Evolutionary conservation across 495 filamentous ascomycete genomes (phyloP).

Genomic region (Apiosordaria backusii): DNA sequence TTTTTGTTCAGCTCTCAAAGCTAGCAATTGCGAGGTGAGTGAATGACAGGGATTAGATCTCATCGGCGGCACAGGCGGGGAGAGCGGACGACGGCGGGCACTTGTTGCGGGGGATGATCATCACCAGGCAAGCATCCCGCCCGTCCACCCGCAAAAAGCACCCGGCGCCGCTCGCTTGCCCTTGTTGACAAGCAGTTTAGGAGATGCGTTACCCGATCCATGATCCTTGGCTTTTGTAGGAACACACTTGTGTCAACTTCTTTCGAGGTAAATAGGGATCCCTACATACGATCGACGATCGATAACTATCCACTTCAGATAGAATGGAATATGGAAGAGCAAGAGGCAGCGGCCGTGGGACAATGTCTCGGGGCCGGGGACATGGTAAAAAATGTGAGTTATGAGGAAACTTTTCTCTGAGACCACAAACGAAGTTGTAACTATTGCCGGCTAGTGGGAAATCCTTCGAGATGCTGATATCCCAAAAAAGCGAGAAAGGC

Average conservation of each 20-base stretch:
- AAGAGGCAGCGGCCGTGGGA: neutral
- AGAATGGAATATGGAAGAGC: neutral
- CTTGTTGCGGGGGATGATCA: neutral
- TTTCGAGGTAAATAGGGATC: neutral
- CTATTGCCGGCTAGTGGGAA: neutral
- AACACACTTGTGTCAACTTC: neutral
- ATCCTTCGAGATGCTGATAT: neutral
- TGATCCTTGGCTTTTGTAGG: neutral
- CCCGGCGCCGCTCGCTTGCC: neutral
- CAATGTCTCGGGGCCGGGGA: conserved; percentile 1
- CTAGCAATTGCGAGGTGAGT: neutral
- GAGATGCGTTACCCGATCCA: neutral
- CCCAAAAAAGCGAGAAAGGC: neutral
- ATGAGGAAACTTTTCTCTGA: neutral
- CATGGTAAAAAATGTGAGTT: neutral
- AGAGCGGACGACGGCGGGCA: neutral
- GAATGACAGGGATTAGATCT: neutral
- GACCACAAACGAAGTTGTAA: neutral
- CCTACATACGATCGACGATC: neutral
- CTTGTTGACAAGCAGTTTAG: neutral
- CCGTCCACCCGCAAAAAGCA: neutral
- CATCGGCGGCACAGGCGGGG: neutral
- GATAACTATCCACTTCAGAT: neutral
- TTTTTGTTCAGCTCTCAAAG: neutral
- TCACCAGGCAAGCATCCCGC: neutral